Conservation (phyloP, 176 grass and related monocot genomes). For the Carex myosuroides region DNA sequence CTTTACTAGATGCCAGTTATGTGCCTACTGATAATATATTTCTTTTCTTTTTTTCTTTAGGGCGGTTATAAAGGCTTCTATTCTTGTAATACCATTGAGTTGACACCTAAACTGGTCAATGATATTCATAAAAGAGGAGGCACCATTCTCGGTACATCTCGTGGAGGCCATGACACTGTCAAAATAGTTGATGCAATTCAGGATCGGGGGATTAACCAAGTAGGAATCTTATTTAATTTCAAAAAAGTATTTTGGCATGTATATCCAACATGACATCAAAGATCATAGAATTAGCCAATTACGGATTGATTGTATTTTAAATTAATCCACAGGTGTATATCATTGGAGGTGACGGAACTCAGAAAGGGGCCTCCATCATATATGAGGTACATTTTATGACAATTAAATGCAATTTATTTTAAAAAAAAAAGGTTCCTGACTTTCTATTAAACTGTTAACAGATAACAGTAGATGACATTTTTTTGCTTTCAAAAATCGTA, state of each 20-base stretch:
- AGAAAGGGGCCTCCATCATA: conserved; percentile 84
- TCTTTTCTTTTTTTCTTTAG: conserved; percentile 9
- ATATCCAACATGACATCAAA: conserved; percentile 6
- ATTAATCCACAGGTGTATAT: conserved; percentile 62
- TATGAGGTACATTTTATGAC: conserved; percentile 52
- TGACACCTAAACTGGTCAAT: conserved; percentile 67
- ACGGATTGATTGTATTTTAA: not conserved
- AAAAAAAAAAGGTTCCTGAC: not conserved
- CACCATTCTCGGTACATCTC: conserved; percentile 74
- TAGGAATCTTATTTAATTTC: conserved; percentile 16
- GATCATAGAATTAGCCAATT: not conserved
- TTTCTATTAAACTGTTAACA: not conserved
- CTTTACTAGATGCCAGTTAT: not conserved
- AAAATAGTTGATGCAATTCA: conserved; percentile 74
- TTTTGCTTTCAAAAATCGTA: conserved; percentile 2
- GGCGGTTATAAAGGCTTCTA: conserved; percentile 87
- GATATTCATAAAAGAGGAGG: conserved; percentile 85
- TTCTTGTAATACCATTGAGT: conserved; percentile 58
- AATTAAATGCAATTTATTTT: not conserved
- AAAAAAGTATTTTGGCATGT: not conserved
- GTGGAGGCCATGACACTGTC: conserved; percentile 61
- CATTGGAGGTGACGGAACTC: conserved; percentile 94
- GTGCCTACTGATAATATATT: not conserved
- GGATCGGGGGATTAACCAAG: conserved; percentile 72
- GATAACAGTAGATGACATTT: not conserved